phyloP scores from a whole-genome alignment of 257 asterid genomes.

The Solanum tacnaense region DNA sequence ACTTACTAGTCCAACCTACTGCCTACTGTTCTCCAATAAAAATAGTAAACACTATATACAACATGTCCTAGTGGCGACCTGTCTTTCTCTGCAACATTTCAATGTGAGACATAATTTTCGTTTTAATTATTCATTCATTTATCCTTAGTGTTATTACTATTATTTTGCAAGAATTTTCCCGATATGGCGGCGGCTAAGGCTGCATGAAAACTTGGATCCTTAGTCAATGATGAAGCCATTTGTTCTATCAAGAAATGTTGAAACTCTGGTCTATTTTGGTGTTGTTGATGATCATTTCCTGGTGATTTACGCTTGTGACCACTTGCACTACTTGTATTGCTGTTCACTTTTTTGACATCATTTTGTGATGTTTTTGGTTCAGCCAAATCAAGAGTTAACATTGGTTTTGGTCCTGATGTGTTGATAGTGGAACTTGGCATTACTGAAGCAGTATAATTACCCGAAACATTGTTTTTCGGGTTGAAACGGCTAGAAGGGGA shows the following conservation, averaged over 20 bases:
- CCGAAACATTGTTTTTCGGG: neutral
- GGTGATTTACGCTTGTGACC: neutral
- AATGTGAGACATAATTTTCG: neutral
- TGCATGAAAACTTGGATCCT: conserved; percentile 16
- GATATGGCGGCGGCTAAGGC: conserved; percentile 19
- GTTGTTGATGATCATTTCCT: neutral
- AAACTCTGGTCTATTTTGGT: conserved; percentile 7
- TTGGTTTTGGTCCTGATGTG: neutral
- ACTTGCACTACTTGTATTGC: neutral
- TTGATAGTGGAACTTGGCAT: neutral
- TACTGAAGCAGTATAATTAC: neutral
- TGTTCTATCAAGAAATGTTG: conserved; percentile 11
- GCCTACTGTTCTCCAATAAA: neutral
- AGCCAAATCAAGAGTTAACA: neutral
- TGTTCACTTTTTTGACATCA: neutral
- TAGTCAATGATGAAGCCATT: conserved; percentile 17
- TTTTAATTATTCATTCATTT: no score
- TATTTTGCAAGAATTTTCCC: conserved; percentile 7
- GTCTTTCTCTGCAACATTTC: neutral
- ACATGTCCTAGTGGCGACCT: neutral
- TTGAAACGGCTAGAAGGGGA: neutral
- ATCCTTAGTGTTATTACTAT: neutral
- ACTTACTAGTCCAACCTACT: neutral
- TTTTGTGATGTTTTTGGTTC: neutral
- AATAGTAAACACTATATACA: neutral